phyloP scores from a whole-genome alignment of 257 asterid genomes.

The Lithospermum erythrorhizon region DNA sequence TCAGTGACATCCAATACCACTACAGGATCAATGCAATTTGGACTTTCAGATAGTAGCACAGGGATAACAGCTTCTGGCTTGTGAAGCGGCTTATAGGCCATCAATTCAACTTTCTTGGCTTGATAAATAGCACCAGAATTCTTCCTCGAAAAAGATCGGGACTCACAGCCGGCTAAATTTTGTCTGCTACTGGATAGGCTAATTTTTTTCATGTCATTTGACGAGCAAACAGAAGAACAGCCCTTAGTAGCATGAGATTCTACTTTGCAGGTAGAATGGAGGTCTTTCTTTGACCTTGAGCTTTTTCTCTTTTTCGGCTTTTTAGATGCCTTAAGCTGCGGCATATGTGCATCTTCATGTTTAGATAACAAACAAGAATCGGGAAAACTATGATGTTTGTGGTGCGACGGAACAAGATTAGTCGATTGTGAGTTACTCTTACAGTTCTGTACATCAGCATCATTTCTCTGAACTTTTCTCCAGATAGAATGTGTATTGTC shows the following conservation, averaged over 20 bases:
- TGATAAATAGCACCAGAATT: slow-evolving; percentile 5
- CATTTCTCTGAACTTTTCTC: slow-evolving; percentile 20
- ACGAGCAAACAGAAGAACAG: slow-evolving; percentile 4
- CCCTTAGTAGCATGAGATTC: slow-evolving; percentile 5
- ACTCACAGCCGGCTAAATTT: slow-evolving; percentile 5
- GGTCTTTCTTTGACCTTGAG: slow-evolving; percentile 11
- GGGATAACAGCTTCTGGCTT: slow-evolving; percentile 5
- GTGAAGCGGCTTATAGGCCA: slow-evolving; percentile 1
- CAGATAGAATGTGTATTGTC: slow-evolving; percentile 17
- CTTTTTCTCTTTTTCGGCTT: slow-evolving; percentile 6
- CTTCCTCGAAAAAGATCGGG: slow-evolving; percentile 6
- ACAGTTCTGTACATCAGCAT: slow-evolving; percentile 8
- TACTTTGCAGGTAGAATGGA: slow-evolving; percentile 3
- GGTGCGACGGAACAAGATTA: slow-evolving; percentile 3
- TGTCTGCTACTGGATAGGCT: slow-evolving; percentile 3
- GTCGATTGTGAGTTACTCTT: slow-evolving; percentile 7
- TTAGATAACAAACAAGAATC: slow-evolving; percentile 1
- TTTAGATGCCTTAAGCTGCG: slow-evolving; percentile 6
- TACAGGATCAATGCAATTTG: not conserved
- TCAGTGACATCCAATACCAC: slow-evolving; percentile 5
- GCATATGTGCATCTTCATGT: slow-evolving; percentile 9
- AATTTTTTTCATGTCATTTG: slow-evolving; percentile 8
- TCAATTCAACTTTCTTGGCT: slow-evolving; percentile 8
- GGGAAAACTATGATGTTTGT: slow-evolving; percentile 5
- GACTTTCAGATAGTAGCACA: slow-evolving; percentile 1